Evolutionary conservation across 1,284 basidiomycete genomes (phyloP), one percentile per base, ranked within the genome.

Genomic region (Trichosporon asahii): DNA sequence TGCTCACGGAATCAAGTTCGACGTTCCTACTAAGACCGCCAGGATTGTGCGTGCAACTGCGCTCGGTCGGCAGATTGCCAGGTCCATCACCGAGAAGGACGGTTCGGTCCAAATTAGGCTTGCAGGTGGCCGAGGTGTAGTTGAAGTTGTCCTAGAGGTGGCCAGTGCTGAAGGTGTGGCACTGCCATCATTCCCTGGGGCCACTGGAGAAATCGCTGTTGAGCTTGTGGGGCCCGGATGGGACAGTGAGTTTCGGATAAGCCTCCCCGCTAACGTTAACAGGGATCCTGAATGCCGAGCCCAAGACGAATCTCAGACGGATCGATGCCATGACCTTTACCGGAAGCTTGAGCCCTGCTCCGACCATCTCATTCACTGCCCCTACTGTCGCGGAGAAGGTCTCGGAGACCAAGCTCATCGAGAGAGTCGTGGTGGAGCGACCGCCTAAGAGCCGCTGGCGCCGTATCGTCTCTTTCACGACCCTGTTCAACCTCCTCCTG

Each of bases 401-500:
- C 0, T 14, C 27, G 5, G 57, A 61, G 18, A 33, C 57, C 12
- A 61, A 33, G 29, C 7, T 61, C 18, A 11, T 31, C 15, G 57
- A 61, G 57, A 61, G 12, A 12, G 57, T 31, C 5, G 57, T 31
- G 14, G 18, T n/a, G 27, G 21, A 18, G 18, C n/a, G 31, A n/a
- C 31, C 65, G 9, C 3, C 27, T 0, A 35, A 29, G 31, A 33
- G 23, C 25, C 67, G 44, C 27, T 27, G 60, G 37, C 3, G 55
- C 21, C 33, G 66, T 7, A 65, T 79, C 8, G 70, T 79, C 35
- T 77, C 78, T 12, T 74, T 72, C 68, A 70, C 69, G 15, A 77
- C 73, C 6, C 37, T 82, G 2, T 25, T 77, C 64, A 75, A 78
- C 64, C 71, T 82, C 11, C 70, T 78, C 66, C 53, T 80, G n/a